A percentile compares a stretch with the other conserved stretches of the same genome.
Conservation (phyloP, 495 filamentous ascomycete species). For the Penicillium roqueforti region DNA sequence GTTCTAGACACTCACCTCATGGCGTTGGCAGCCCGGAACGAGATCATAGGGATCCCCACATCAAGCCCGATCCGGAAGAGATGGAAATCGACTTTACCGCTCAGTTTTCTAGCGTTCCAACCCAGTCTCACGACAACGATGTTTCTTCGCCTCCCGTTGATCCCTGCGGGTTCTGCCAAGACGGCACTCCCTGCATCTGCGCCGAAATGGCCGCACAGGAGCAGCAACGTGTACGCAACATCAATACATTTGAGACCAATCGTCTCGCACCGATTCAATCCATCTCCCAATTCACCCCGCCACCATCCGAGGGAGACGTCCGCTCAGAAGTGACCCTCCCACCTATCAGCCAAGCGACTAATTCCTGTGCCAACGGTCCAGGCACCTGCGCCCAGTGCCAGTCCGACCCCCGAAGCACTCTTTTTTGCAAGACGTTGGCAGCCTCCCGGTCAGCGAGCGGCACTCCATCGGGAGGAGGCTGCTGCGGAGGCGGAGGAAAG, state of each 20-base stretch:
- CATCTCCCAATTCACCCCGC: slow-evolving; percentile 61
- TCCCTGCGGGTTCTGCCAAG: slow-evolving; percentile 82
- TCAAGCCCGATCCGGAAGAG: slow-evolving; percentile 54
- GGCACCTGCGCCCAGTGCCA: slow-evolving; percentile 79
- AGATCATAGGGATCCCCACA: slow-evolving; percentile 36
- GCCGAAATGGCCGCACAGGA: slow-evolving; percentile 61
- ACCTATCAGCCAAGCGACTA: slow-evolving; percentile 42
- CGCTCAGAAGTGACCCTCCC: slow-evolving; percentile 41
- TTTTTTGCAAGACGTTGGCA: slow-evolving; percentile 83
- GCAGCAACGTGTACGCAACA: slow-evolving; percentile 31
- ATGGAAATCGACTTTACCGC: slow-evolving; percentile 74
- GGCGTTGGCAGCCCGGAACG: slow-evolving; percentile 28
- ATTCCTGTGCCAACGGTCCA: slow-evolving; percentile 64
- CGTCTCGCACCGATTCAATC: slow-evolving; percentile 47
- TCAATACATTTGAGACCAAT: slow-evolving; percentile 38
- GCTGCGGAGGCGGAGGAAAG: slow-evolving; percentile 48
- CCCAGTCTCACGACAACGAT: slow-evolving; percentile 25
- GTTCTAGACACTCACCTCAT: slow-evolving; percentile 32
- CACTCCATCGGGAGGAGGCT: slow-evolving; percentile 42
- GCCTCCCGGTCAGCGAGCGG: slow-evolving; percentile 53
- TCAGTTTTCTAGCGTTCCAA: slow-evolving; percentile 51
- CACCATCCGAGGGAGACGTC: slow-evolving; percentile 64
- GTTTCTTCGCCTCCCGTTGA: slow-evolving; percentile 50
- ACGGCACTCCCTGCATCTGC: slow-evolving; percentile 80
- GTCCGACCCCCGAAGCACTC: slow-evolving; percentile 69